Evolutionary conservation across 108 stramenopile genomes (phyloP).

Genomic region (Skeletonema costatum): DNA sequence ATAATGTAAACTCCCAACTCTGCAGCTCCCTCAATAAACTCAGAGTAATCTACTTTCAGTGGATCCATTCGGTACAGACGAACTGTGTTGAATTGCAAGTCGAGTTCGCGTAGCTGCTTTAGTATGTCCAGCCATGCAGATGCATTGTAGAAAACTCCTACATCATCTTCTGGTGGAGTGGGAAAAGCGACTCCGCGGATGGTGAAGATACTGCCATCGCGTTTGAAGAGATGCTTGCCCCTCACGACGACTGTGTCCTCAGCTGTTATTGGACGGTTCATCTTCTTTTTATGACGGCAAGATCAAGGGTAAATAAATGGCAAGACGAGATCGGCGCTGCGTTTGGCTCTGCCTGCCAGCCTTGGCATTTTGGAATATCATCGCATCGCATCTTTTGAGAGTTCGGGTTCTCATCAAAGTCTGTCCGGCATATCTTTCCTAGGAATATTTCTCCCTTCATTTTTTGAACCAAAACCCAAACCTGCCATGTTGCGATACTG

Average conservation of each 20-base stretch:
- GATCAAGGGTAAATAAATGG: too few relatives aligned
- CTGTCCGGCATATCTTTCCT: too few relatives aligned
- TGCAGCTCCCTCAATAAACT: slow-evolving; percentile 58
- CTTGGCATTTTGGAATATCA: too few relatives aligned
- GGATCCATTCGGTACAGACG: slow-evolving; percentile 55
- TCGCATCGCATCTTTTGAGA: too few relatives aligned
- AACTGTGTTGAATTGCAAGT: slow-evolving; percentile 54
- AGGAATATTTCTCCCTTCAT: too few relatives aligned
- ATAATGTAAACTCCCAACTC: slow-evolving; percentile 62
- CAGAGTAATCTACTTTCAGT: slow-evolving; percentile 22
- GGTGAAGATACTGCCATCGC: slow-evolving; percentile 43
- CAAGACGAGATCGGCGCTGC: too few relatives aligned
- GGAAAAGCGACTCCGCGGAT: slow-evolving; percentile 73
- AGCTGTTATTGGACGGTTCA: neutral
- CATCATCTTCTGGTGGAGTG: slow-evolving; percentile 27
- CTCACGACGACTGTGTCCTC: slow-evolving; percentile 42
- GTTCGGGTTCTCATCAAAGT: too few relatives aligned
- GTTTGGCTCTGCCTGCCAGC: too few relatives aligned
- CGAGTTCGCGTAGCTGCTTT: slow-evolving; percentile 50
- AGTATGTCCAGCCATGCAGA: slow-evolving; percentile 56
- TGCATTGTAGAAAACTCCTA: slow-evolving; percentile 28
- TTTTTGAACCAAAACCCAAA: too few relatives aligned
- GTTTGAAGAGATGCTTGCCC: slow-evolving; percentile 50
- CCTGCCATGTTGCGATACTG: too few relatives aligned
- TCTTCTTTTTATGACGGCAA: neutral